Conservation (phyloP, 1,284 basidiomycete genomes). For the Rhodotorula sp. region DNA sequence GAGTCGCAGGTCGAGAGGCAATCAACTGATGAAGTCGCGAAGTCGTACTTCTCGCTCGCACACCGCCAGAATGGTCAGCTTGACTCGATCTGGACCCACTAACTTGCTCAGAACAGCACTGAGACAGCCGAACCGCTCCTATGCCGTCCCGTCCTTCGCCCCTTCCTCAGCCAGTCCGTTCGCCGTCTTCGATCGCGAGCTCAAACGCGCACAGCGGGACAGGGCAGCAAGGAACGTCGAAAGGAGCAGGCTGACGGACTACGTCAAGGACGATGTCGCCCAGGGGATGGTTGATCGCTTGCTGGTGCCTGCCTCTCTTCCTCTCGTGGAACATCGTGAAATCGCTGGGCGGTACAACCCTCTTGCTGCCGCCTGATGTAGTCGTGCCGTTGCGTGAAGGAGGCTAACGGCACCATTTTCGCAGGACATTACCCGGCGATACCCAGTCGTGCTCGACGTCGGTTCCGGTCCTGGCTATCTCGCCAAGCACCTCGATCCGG, state of each 20-base stretch:
- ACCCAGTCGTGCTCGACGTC: slow-evolving; percentile 77
- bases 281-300: slow-evolving; percentile 87
- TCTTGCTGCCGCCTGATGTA: not conserved
- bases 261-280: slow-evolving; percentile 85
- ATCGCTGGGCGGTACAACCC: not conserved
- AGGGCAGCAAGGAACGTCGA: slow-evolving; percentile 63
- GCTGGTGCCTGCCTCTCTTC: slow-evolving; percentile 57
- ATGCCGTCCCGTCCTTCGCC: slow-evolving; percentile 32
- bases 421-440: slow-evolving; percentile 87
- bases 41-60: no score
- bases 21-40: no score
- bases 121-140: not conserved
- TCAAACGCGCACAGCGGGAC: slow-evolving; percentile 79
- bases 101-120: not conserved
- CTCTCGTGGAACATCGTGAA: not conserved
- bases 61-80: not conserved
- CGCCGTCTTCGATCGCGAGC: slow-evolving; percentile 77
- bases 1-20: no score
- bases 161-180: slow-evolving; percentile 36
- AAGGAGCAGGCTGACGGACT: slow-evolving; percentile 79
- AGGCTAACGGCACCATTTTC: not conserved
- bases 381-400: not conserved
- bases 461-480: slow-evolving; percentile 95
- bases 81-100: not conserved
- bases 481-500: slow-evolving; percentile 72